These are phyloP conservation scores for Fusarium chuoi DNA, from an alignment of 2,329 filamentous ascomycete genomes.

Conservation along the genomic window DNA sequence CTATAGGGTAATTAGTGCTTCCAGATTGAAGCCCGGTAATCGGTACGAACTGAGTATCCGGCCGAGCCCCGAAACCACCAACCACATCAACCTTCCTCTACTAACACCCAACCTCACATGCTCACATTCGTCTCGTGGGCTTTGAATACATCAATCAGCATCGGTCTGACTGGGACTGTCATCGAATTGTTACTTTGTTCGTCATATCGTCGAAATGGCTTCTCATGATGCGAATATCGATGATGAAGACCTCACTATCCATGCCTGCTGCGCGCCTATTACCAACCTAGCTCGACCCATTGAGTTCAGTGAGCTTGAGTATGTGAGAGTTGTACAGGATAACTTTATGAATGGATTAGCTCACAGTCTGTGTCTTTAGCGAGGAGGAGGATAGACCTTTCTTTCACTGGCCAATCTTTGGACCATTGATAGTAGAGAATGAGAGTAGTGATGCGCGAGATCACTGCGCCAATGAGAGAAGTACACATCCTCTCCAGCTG, in stretches of 20 bases:
- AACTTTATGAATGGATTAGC: background rate
- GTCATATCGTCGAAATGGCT: slow-evolving; percentile 20
- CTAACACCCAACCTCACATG: slow-evolving; percentile 18
- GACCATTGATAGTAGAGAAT: slow-evolving; percentile 78
- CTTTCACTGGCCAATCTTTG: slow-evolving; percentile 65
- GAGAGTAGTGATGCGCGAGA: slow-evolving; percentile 79
- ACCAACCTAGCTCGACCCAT: slow-evolving; percentile 54
- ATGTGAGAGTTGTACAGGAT: slow-evolving; percentile 5
- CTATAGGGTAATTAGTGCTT: background rate
- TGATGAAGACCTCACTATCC: slow-evolving; percentile 49
- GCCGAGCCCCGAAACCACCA: slow-evolving; percentile 25
- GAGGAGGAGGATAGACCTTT: slow-evolving; percentile 12
- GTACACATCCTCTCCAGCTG: slow-evolving; percentile 47
- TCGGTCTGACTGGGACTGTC: no score
- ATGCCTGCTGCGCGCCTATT: slow-evolving; percentile 54
- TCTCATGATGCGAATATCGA: slow-evolving; percentile 37
- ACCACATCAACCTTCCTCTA: slow-evolving; percentile 15
- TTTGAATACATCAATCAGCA: background rate
- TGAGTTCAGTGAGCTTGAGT: slow-evolving; percentile 57
- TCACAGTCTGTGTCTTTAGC: background rate
- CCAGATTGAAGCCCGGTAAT: slow-evolving; percentile 9
- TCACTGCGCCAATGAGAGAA: slow-evolving; percentile 83
- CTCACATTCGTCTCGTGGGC: background rate
- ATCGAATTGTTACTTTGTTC: background rate
- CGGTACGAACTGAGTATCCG: slow-evolving; percentile 23